phyloP scores from a whole-genome alignment of 148 eudicot species.

The Vaccinium macrocarpon region DNA sequence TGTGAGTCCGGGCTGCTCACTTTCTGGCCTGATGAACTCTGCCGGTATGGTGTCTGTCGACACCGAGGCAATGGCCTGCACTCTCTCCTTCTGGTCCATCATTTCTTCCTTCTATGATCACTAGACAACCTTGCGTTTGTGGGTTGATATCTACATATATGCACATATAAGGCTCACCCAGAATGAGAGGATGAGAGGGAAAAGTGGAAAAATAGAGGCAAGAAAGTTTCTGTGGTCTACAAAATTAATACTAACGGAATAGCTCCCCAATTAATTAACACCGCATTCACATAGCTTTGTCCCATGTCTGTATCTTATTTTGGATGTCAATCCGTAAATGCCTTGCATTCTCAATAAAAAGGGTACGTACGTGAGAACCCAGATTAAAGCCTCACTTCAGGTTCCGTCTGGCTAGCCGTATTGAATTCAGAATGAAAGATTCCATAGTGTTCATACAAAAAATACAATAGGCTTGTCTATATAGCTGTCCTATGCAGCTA shows the following conservation, averaged over 20 bases:
- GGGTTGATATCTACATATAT: not conserved
- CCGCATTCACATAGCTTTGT: not conserved
- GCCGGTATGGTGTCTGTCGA: conserved; percentile 35
- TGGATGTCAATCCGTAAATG: too few species aligned
- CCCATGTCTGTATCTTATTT: not conserved
- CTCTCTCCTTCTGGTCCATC: conserved; percentile 32
- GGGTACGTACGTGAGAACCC: not conserved
- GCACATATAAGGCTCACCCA: not conserved
- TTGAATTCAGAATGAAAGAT: not conserved
- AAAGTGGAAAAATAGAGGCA: not conserved
- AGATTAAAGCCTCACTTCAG: not conserved
- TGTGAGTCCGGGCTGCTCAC: conserved; percentile 46
- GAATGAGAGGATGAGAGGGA: not conserved
- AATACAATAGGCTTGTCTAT: too few species aligned
- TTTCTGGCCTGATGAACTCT: conserved; percentile 42
- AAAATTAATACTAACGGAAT: not conserved
- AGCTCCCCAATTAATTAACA: not conserved
- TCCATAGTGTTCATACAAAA: too few species aligned
- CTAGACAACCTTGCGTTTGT: not conserved
- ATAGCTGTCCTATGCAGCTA: too few species aligned
- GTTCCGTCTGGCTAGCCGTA: not conserved
- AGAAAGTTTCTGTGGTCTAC: not conserved
- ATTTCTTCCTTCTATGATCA: too few species aligned
- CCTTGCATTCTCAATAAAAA: not conserved
- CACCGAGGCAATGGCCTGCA: conserved; percentile 43